These are phyloP conservation scores for Trametes punicea DNA, from an alignment of 768 basidiomycete genomes.

Conservation along the genomic window DNA sequence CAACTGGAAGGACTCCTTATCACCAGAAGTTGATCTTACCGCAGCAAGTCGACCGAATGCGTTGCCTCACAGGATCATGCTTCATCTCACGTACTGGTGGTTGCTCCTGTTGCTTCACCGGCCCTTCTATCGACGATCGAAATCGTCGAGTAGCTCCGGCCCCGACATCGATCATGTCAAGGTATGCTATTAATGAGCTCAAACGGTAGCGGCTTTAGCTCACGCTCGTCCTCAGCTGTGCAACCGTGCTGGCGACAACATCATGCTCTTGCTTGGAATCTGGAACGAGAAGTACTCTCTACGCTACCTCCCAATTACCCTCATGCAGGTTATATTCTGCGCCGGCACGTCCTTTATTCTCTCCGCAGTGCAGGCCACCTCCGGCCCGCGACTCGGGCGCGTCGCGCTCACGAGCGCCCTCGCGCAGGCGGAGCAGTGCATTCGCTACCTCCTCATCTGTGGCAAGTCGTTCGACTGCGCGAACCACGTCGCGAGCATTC, in stretches of 20 bases:
- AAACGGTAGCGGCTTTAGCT: neutral
- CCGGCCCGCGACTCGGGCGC: conserved; percentile 42
- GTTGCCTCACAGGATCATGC: conserved; percentile 52
- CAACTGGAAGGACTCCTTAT: conserved; percentile 37
- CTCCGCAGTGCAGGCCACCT: conserved; percentile 48
- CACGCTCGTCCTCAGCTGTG: conserved; percentile 38
- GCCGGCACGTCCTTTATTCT: conserved; percentile 59
- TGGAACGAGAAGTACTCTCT: conserved; percentile 54
- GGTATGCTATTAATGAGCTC: conserved; percentile 28
- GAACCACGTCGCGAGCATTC: conserved; percentile 25
- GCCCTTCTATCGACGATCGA: conserved; percentile 37
- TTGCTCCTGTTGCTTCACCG: conserved; percentile 58
- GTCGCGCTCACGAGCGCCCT: conserved; percentile 44
- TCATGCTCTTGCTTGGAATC: conserved; percentile 48
- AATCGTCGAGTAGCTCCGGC: conserved; percentile 32
- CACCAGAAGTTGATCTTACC: conserved; percentile 49
- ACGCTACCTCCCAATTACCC: conserved; percentile 55
- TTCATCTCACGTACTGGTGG: conserved; percentile 59
- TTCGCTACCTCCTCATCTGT: conserved; percentile 50
- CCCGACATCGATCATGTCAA: conserved; percentile 51
- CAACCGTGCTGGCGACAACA: conserved; percentile 51
- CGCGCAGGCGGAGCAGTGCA: conserved; percentile 43
- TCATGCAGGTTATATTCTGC: conserved; percentile 55
- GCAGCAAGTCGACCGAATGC: conserved; percentile 44
- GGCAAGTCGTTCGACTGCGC: conserved; percentile 55